These are phyloP conservation scores for Backusella parvicylindrica DNA, from an alignment of 192 early-diverging fungal species.

Conservation along the genomic window DNA sequence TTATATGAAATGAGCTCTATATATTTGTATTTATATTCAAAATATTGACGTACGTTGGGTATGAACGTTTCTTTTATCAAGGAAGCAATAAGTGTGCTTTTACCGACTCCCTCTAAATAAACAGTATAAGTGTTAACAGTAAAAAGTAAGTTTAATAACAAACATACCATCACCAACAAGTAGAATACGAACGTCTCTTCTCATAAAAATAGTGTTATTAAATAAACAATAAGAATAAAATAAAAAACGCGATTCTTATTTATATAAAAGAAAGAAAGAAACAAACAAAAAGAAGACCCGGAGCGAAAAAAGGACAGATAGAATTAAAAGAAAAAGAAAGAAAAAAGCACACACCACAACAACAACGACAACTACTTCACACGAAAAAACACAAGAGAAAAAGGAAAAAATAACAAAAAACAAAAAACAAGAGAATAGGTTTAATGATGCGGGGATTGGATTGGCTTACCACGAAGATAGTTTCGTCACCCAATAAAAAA, in stretches of 20 bases:
- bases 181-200: conserved; percentile 88
- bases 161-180: conserved; percentile 85
- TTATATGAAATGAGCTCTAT: no score
- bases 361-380: not conserved
- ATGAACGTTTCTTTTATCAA: conserved; percentile 97
- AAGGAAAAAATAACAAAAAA: not conserved
- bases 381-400: not conserved
- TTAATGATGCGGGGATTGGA: not conserved
- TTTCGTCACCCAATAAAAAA: not conserved
- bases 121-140: not conserved
- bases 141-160: not conserved
- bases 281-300: not conserved
- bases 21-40: no score
- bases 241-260: not conserved
- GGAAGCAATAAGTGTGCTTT: conserved; percentile 94
- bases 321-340: not conserved
- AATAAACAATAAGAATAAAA: not conserved
- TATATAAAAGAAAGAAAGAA: not conserved
- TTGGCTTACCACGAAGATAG: not conserved
- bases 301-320: not conserved
- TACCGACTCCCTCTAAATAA: conserved; percentile 83
- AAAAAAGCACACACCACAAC: not conserved
- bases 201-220: conserved; percentile 41
- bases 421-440: not conserved
- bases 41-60: conserved; percentile 63